Conservation (phyloP, 164 flowering plant genomes). For the Dillenia suffruticosa region DNA sequence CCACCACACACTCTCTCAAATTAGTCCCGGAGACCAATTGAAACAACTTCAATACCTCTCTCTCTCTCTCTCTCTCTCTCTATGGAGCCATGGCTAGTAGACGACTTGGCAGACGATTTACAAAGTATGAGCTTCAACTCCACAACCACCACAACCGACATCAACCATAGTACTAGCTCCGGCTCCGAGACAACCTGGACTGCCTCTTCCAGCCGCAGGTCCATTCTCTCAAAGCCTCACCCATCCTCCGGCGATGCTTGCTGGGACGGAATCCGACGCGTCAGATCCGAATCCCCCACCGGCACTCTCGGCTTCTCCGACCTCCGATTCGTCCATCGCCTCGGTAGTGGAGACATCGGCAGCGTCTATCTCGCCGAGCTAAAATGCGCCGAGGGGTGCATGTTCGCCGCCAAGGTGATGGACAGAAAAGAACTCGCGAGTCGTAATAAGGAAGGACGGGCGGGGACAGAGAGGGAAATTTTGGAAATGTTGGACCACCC, state of each 20-base stretch:
- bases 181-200: constrained; percentile 45
- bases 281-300: constrained; percentile 19
- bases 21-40: too few species aligned
- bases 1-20: too few species aligned
- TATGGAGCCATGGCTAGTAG: constrained; percentile 35
- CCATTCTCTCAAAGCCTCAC: constrained; percentile 24
- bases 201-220: constrained; percentile 24
- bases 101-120: constrained; percentile 59
- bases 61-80: background rate
- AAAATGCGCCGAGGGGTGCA: constrained; percentile 24
- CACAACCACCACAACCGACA: constrained; percentile 40
- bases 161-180: constrained; percentile 54
- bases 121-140: constrained; percentile 74
- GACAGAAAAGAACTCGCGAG: constrained; percentile 56
- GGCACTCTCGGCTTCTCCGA: constrained; percentile 36
- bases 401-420: constrained; percentile 73
- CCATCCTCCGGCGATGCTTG: constrained; percentile 22
- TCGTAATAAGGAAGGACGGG: constrained; percentile 56
- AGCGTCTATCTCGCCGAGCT: constrained; percentile 66
- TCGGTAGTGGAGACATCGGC: constrained; percentile 87
- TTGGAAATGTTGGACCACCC: constrained; percentile 69
- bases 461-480: constrained; percentile 61
- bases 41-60: background rate
- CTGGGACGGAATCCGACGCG: constrained; percentile 33
- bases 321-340: constrained; percentile 52